Evolutionary conservation across 2,329 filamentous ascomycete species (phyloP), one percentile per base, ranked within the genome.

Genomic region (Phaeosphaeria sp.): DNA sequence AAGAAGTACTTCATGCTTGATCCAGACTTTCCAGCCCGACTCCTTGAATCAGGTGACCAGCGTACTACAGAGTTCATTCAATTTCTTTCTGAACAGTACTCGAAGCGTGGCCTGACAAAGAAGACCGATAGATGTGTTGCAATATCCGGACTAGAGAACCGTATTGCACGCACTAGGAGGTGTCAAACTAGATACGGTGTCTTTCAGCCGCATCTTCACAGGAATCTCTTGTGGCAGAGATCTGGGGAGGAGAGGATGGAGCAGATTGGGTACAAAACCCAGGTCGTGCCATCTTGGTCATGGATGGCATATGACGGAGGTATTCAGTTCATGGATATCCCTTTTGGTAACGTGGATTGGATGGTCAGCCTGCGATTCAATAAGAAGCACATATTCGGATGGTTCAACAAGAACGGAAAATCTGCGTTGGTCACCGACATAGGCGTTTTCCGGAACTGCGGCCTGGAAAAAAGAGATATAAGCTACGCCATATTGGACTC

Each of bases 191-290:
- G 51, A 53, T 60, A 58, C 46, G 57, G 60, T 25, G 48, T 60
- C 42, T 60, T 63, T 30, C 17, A 63, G 39, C 51, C 27, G 25
- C 60, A 58, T 40, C 49, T 58, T 33, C 51, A 60, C 48, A 55
- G 60, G 52, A 56, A 57, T 53, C 57, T 63, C 25, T 54, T 64
- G 15, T 64, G 59, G 61, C 43, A 61, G 33, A 13, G 33, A 18
- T 53, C 54, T 27, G n/a, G 8, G 33, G 45, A 56, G 11, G 25
- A n/a, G 1, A 55, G 48, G 33, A 40, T 60, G 43, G 25, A 57
- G 36, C 20, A 40, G 27, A 64, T 61, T 47, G 30, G 7, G 22
- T 51, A 50, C 21, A 15, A 53, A 57, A 42, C 58, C 53, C 24
- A 57, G 59, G 20, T 57, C 59, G 20, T 43, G 11, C 40, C 40